Conservation (phyloP, 2,329 filamentous ascomycete species). For the Neofusicoccum kwambonambiense region DNA sequence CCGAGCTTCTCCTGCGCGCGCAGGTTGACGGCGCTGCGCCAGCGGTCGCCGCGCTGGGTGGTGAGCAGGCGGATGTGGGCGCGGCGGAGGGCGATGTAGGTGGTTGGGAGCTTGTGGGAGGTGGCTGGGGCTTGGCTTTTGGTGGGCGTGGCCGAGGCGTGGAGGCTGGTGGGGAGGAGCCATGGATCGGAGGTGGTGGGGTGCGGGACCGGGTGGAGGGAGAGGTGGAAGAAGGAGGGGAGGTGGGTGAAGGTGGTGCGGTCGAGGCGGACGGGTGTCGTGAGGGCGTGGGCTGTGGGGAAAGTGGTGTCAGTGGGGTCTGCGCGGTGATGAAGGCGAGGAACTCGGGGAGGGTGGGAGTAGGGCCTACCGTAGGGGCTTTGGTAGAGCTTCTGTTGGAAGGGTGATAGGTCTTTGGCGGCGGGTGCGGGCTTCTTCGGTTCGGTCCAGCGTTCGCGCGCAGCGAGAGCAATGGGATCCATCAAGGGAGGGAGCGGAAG, state of each 20-base stretch:
- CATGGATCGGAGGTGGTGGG: conserved; percentile 55
- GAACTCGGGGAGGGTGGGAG: no score
- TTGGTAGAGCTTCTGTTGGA: conserved; percentile 58
- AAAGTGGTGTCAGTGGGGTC: conserved; percentile 7
- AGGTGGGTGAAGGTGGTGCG: conserved; percentile 48
- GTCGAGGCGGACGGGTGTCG: conserved; percentile 60
- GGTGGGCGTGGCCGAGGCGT: not conserved
- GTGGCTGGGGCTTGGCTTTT: not conserved
- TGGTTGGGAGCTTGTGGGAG: not conserved
- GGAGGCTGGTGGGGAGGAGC: conserved; percentile 52
- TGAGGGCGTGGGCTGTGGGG: conserved; percentile 59
- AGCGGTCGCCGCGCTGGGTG: conserved; percentile 11
- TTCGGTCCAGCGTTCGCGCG: conserved; percentile 37
- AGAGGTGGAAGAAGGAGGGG: conserved; percentile 63
- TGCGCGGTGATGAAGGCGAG: not conserved
- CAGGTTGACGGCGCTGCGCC: conserved; percentile 24
- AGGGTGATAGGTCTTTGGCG: conserved; percentile 41
- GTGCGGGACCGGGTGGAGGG: conserved; percentile 57
- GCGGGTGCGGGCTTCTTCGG: conserved; percentile 43
- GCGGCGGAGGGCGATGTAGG: not conserved
- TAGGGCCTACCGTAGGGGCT: conserved; percentile 62
- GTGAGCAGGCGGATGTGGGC: not conserved
- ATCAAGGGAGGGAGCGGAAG: conserved; percentile 52
- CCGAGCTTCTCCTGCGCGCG: conserved; percentile 34
- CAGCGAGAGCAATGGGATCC: conserved; percentile 42